Evolutionary conservation across 208 protist species (phyloP).

Genomic region (Crithidia fasciculata): DNA sequence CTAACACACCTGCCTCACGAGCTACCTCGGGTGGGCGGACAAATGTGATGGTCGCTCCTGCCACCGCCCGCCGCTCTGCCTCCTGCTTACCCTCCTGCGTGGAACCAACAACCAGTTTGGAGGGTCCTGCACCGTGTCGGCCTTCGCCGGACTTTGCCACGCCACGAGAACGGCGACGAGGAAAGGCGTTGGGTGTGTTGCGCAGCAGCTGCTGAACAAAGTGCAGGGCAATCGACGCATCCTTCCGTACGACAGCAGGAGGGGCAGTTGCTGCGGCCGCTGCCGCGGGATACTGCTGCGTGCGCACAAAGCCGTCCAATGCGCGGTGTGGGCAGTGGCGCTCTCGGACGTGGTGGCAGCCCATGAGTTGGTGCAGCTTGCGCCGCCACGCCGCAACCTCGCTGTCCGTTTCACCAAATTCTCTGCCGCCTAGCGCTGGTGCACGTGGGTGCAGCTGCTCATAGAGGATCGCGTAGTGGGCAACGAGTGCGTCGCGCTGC

Average conservation of each 20-base stretch:
- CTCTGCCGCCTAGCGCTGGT: too few species aligned
- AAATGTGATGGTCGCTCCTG: constrained; percentile 4
- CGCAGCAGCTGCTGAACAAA: constrained; percentile 20
- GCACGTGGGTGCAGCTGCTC: not conserved
- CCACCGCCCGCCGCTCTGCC: not conserved
- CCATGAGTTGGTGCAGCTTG: constrained; percentile 18
- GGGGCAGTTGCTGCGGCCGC: too few species aligned
- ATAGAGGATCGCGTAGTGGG: constrained; percentile 9
- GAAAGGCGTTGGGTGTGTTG: constrained; percentile 4
- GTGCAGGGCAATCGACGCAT: constrained; percentile 17
- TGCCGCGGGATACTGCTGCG: too few species aligned
- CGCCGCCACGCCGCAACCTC: constrained; percentile 10
- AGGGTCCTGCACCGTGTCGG: too few species aligned
- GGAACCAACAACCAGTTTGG: too few species aligned
- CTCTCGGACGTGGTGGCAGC: constrained; percentile 38
- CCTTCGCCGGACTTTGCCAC: too few species aligned
- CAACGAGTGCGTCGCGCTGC: constrained; percentile 23
- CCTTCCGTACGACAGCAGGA: not conserved
- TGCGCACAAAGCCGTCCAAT: constrained; percentile 6
- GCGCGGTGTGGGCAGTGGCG: constrained; percentile 40
- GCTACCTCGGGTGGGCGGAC: not conserved
- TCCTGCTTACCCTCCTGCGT: not conserved
- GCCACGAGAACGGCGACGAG: too few species aligned
- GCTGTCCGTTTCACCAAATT: too few species aligned
- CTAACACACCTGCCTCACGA: not conserved